Percentiles rank a stretch among this genome's conserved stretches.
These are phyloP conservation scores for Beauveria pseudobassiana DNA, from an alignment of 2,329 filamentous ascomycete genomes.

Conservation along the genomic window DNA sequence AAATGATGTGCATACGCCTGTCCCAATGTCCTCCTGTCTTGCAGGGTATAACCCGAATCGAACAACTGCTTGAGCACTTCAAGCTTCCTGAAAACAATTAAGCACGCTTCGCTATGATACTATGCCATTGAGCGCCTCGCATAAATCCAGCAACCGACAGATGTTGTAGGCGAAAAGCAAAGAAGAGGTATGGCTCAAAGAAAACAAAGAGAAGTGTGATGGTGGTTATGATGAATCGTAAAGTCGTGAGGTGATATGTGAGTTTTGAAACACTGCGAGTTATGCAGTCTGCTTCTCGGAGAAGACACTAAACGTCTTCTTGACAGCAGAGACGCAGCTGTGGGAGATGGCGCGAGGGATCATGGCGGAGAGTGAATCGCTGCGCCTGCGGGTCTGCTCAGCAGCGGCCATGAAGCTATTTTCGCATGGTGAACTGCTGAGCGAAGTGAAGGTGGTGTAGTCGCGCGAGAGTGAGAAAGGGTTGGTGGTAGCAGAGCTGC, in stretches of 20 bases:
- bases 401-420: background rate
- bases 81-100: background rate
- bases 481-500: background rate
- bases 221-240: background rate
- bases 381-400: background rate
- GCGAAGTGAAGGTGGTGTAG: background rate
- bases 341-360: conserved; percentile 9
- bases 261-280: background rate
- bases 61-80: conserved; percentile 2
- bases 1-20: background rate
- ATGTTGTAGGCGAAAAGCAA: background rate
- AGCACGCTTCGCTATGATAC: conserved; percentile 7
- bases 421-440: conserved; percentile 6
- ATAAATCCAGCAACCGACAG: background rate
- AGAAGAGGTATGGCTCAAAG: background rate
- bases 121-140: background rate
- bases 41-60: conserved; percentile 1
- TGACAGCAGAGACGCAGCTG: conserved; percentile 9
- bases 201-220: background rate
- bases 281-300: background rate
- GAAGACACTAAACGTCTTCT: conserved; percentile 9
- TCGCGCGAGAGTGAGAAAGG: conserved; percentile 1
- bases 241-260: background rate
- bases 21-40: background rate
- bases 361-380: conserved; percentile 8